These are phyloP conservation scores for Candida sp. DNA, from an alignment of 1,139 yeast genomes.

Conservation along the genomic window DNA sequence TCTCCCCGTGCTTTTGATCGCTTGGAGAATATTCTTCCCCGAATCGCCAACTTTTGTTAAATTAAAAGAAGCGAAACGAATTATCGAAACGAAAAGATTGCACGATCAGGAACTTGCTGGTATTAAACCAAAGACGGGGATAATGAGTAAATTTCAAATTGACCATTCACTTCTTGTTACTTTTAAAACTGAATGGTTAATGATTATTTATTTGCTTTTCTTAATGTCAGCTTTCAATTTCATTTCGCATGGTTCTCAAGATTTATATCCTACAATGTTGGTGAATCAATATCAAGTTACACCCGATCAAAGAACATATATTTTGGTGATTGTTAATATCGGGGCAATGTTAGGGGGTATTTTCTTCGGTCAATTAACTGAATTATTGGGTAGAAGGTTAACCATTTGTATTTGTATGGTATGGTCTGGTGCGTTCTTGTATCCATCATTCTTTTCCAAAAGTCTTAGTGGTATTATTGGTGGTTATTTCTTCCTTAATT, in stretches of 20 bases:
- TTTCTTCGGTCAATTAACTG: conserved; percentile 42
- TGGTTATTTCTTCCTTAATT: conserved; percentile 20
- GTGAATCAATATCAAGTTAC: conserved; percentile 33
- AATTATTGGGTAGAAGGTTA: conserved; percentile 45
- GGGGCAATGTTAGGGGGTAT: conserved; percentile 54
- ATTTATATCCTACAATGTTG: conserved; percentile 48
- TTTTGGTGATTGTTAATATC: conserved; percentile 43
- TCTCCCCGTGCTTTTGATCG: conserved; percentile 28
- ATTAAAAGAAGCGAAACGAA: conserved; percentile 13
- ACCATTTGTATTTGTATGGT: conserved; percentile 31
- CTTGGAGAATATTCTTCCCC: conserved; percentile 30
- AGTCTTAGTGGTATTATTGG: conserved; percentile 21
- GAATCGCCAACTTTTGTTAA: conserved; percentile 28
- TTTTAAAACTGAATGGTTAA: conserved; percentile 39
- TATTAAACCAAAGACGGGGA: conserved; percentile 1
- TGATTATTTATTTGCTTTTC: conserved; percentile 41
- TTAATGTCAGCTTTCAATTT: conserved; percentile 50
- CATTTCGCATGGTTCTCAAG: conserved; percentile 55
- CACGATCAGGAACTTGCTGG: conserved; percentile 2
- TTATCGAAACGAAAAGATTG: conserved; percentile 6
- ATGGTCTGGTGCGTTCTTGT: conserved; percentile 30
- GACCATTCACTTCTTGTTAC: conserved; percentile 15
- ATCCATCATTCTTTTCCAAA: conserved; percentile 26
- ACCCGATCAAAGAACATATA: conserved; percentile 37
- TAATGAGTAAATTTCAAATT: conserved; percentile 6